Evolutionary conservation across 2,329 filamentous ascomycete species (phyloP).

Genomic region (Penicillium digitatum): DNA sequence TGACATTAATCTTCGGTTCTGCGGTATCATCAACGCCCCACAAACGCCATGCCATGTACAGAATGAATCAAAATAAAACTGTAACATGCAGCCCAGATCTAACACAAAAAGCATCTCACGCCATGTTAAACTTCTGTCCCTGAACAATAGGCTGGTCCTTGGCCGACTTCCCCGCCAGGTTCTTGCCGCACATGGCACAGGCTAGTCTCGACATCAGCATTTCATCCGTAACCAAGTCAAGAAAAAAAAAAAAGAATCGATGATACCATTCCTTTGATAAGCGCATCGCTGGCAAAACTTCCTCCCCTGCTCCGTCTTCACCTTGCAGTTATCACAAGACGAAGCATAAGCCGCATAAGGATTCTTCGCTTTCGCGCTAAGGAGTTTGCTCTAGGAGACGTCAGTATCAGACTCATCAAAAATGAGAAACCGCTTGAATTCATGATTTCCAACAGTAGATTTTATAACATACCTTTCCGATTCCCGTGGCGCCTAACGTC

Average conservation of each 20-base stretch:
- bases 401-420: neutral
- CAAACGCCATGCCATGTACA: slow-evolving; percentile 14
- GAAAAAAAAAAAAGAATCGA: slow-evolving; percentile 2
- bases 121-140: slow-evolving; percentile 61
- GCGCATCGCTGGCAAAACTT: slow-evolving; percentile 61
- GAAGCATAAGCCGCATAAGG: slow-evolving; percentile 62
- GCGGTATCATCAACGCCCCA: slow-evolving; percentile 2
- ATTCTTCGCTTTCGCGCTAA: slow-evolving; percentile 63
- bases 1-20: neutral
- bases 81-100: neutral
- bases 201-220: slow-evolving; percentile 38
- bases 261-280: slow-evolving; percentile 58
- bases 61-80: neutral
- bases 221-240: neutral
- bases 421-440: neutral
- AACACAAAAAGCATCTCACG: slow-evolving; percentile 42
- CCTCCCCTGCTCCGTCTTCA: slow-evolving; percentile 59
- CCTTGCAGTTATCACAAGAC: slow-evolving; percentile 59
- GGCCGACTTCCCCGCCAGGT: slow-evolving; percentile 43
- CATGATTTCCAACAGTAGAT: neutral
- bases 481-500: slow-evolving; percentile 56
- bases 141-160: slow-evolving; percentile 53
- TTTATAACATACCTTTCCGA: slow-evolving; percentile 52
- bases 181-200: slow-evolving; percentile 62
- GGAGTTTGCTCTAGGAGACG: slow-evolving; percentile 55